These are phyloP conservation scores for Ettlia oleoabundans DNA, from an alignment of 139 green algal genomes.

Conservation along the genomic window DNA sequence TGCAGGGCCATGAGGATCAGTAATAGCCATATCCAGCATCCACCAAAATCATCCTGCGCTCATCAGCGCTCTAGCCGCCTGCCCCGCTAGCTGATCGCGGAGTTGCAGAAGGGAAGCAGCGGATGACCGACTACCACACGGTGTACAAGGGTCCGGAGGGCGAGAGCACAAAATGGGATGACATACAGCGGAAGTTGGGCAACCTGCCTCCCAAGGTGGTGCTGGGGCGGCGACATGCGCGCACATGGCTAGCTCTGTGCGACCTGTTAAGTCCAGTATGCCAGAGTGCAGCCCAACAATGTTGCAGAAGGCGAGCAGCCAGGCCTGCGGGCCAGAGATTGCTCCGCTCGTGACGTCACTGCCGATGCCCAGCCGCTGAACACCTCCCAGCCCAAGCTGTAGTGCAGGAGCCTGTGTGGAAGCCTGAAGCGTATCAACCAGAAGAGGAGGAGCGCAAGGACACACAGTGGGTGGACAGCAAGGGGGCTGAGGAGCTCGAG, in stretches of 20 bases:
- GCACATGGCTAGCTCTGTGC: neutral
- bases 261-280: neutral
- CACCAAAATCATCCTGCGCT: neutral
- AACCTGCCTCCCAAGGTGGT: constrained; percentile 69
- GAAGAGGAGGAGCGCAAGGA: constrained; percentile 53
- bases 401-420: constrained; percentile 52
- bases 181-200: constrained; percentile 79
- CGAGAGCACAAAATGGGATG: constrained; percentile 88
- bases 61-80: too few relatives aligned
- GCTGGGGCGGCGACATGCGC: too few relatives aligned
- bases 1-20: too few relatives aligned
- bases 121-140: constrained; percentile 81
- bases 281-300: too few relatives aligned
- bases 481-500: constrained; percentile 64
- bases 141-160: constrained; percentile 70
- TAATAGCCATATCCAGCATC: too few relatives aligned
- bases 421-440: constrained; percentile 66
- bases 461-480: constrained; percentile 58
- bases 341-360: neutral
- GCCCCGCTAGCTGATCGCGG: too few relatives aligned
- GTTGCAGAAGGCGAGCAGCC: neutral
- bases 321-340: neutral
- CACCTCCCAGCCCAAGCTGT: neutral
- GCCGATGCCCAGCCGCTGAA: neutral
- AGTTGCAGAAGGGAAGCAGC: neutral